Base-by-base conservation (phyloP, 345 rosid genomes). In the Lepidium aucheri region DNA sequence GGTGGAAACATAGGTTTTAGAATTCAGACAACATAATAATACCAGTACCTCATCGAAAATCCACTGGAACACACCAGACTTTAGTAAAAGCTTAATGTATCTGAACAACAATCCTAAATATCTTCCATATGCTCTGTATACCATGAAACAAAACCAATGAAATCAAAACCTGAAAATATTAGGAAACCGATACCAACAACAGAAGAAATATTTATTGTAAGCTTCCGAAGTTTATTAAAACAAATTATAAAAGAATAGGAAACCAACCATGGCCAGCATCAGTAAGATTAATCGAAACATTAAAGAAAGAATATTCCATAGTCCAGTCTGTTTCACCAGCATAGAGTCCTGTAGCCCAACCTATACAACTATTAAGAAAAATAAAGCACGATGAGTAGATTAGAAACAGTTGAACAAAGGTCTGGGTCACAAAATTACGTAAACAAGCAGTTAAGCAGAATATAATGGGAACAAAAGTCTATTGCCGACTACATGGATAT, bases 181-280 rank as follows among this genome's bases (percentile, higher is more conserved):
- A n/a, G n/a, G n/a, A n/a, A n/a, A n/a, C n/a, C n/a, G n/a, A n/a
- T n/a, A n/a, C n/a, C n/a, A n/a, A n/a, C 38, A 66, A 39, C 9
- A 49, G 12, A 58, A 50, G 36, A 67, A 66, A 69, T 10, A 56
- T n/a, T 34, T 16, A n/a, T 10, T 63, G 57, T 2, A 6, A 50
- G 47, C 57, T n/a, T n/a, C n/a, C n/a, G n/a, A n/a, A n/a, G n/a
- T n/a, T n/a, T n/a, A n/a, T n/a, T n/a, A n/a, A n/a, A n/a, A n/a
- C n/a, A n/a, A n/a, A n/a, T n/a, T n/a, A n/a, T n/a, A n/a, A n/a
- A n/a, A n/a, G n/a, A 49, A 33, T 18, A 36, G 4, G 10, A 66
- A 60, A 77, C 86, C 67, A 66, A 93, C 98, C 96, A 55, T 93
- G 97, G 38, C 98, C 97, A 66, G 91, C 85, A 77, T 93, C 87